Conservation (phyloP, 2,329 filamentous ascomycete genomes). For the Epichloe sylvatica region DNA sequence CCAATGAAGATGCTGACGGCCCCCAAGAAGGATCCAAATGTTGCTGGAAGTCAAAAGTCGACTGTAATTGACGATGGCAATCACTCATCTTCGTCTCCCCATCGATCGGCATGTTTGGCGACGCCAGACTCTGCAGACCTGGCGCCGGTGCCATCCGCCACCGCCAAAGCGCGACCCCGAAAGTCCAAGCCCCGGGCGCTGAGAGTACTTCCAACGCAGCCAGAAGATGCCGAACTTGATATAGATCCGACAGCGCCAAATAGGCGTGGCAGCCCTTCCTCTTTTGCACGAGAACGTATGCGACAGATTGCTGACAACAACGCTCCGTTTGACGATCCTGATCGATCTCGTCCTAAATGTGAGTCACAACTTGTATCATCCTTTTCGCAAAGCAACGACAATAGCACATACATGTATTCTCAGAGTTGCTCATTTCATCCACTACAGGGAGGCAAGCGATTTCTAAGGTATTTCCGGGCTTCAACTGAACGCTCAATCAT, state of each 20-base stretch:
- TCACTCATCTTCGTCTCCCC: not conserved
- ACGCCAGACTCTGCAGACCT: constrained; percentile 7
- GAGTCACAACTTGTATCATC: constrained; percentile 9
- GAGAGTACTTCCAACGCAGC: constrained; percentile 24
- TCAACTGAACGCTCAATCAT: not conserved
- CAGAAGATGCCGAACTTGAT: constrained; percentile 19
- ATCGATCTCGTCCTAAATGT: constrained; percentile 26
- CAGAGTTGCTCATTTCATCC: not conserved
- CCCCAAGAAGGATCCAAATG: constrained; percentile 1
- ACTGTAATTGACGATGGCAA: not conserved
- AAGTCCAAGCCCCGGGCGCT: constrained; percentile 17
- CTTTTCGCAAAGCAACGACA: not conserved
- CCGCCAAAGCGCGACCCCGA: constrained; percentile 12
- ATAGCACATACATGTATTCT: not conserved
- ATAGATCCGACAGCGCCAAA: constrained; percentile 13
- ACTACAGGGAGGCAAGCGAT: constrained; percentile 5
- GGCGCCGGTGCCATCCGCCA: constrained; percentile 8
- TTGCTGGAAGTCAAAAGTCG: not conserved
- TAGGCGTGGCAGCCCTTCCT: constrained; percentile 28
- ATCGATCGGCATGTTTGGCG: constrained; percentile 4
- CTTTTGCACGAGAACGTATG: constrained; percentile 30
- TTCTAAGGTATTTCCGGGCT: constrained; percentile 7
- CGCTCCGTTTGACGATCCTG: constrained; percentile 29
- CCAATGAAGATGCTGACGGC: constrained; percentile 14
- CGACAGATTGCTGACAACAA: constrained; percentile 28